Conservation (phyloP, 805 yeast species). For the Sugiyamaella lignohabitans region DNA sequence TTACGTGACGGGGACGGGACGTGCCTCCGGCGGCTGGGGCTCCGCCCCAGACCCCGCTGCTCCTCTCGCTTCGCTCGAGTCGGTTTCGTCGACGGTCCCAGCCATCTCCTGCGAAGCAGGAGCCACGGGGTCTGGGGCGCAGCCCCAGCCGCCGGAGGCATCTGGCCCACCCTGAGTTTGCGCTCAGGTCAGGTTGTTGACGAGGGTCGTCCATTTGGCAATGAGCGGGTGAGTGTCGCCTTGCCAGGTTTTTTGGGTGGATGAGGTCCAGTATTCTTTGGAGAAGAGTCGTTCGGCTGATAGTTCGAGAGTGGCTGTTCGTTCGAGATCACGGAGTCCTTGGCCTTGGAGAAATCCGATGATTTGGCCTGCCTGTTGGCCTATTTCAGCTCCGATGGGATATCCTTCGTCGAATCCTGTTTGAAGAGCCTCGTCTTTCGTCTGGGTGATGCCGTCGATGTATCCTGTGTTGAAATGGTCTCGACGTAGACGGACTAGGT, state of each 20-base stretch:
- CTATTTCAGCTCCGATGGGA: constrained; percentile 67
- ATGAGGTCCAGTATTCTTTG: constrained; percentile 44
- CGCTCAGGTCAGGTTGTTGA: constrained; percentile 3
- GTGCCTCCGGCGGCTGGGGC: too few relatives aligned
- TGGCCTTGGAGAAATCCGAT: constrained; percentile 47
- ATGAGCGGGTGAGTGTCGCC: constrained; percentile 38
- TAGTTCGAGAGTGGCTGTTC: constrained; percentile 41
- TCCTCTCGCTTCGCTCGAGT: too few relatives aligned
- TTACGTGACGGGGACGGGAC: too few relatives aligned
- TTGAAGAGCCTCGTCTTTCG: constrained; percentile 67
- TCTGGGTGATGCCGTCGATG: constrained; percentile 64
- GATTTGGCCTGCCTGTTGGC: constrained; percentile 57
- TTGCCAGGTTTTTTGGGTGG: constrained; percentile 24
- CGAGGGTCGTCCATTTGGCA: constrained; percentile 38
- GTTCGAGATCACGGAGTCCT: constrained; percentile 29
- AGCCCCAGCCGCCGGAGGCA: too few relatives aligned
- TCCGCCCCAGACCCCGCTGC: too few relatives aligned
- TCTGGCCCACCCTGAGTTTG: too few relatives aligned
- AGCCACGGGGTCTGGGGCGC: too few relatives aligned
- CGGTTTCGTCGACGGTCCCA: too few relatives aligned
- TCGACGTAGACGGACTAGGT: constrained; percentile 31
- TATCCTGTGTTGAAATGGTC: constrained; percentile 76
- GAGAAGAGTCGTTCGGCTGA: constrained; percentile 53
- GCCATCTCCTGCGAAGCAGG: too few relatives aligned
- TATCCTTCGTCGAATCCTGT: constrained; percentile 77